These are phyloP conservation scores for Groenewaldozyma tartarivorans DNA, from an alignment of 805 yeast genomes.

Conservation along the genomic window DNA sequence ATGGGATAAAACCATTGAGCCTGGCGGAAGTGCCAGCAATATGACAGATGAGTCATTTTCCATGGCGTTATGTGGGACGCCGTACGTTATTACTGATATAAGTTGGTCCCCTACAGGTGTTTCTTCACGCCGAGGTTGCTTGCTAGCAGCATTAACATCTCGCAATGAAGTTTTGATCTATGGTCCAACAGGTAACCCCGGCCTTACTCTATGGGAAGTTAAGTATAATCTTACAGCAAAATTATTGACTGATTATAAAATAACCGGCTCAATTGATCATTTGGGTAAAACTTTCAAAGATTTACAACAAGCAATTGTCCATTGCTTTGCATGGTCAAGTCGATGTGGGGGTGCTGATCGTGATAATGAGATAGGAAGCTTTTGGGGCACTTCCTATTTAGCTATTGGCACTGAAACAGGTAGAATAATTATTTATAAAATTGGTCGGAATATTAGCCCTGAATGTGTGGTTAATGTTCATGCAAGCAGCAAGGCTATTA, in stretches of 20 bases:
- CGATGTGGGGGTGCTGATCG: neutral
- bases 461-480: constrained; percentile 2
- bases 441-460: neutral
- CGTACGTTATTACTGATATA: constrained; percentile 10
- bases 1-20: too few species aligned
- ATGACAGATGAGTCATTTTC: constrained; percentile 11
- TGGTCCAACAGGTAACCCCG: constrained; percentile 10
- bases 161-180: constrained; percentile 12
- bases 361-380: neutral
- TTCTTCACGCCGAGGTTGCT: constrained; percentile 6
- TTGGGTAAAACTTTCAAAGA: neutral
- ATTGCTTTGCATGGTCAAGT: constrained; percentile 14
- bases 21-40: too few species aligned
- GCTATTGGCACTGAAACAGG: constrained; percentile 18
- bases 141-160: constrained; percentile 12
- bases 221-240: constrained; percentile 2
- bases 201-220: constrained; percentile 9
- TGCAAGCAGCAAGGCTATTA: constrained; percentile 9
- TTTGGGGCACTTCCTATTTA: constrained; percentile 17
- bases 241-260: constrained; percentile 3
- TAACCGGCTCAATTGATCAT: constrained; percentile 1
- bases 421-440: constrained; percentile 7
- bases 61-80: constrained; percentile 9
- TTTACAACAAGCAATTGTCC: constrained; percentile 7
- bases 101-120: constrained; percentile 19